Evolutionary conservation across 306 rosid species (phyloP), one percentile per base, ranked within the genome.

Genomic region (Quercus glauca): DNA sequence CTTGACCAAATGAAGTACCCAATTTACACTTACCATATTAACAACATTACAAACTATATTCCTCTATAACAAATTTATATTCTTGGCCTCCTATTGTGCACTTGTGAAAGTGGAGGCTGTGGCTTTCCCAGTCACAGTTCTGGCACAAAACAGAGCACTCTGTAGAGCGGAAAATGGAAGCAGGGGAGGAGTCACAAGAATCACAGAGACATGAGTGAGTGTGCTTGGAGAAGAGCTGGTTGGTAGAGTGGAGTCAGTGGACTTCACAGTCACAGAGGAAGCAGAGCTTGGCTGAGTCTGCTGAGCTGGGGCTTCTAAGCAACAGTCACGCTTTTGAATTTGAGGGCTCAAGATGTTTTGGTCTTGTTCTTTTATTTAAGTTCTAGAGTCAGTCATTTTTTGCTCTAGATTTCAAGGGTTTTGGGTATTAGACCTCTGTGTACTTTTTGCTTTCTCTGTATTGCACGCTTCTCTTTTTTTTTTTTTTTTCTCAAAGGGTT

Each of bases 101-200:
- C 80, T 21, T 68, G 13, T 26, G 91, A 83, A 4, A 81, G 73
- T 0, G 91, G 91, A 76, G 69, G 18, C 78, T 83, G 76, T 92
- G 97, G 9, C 60, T 82, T 67, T 91, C 96, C 98, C 98, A 93
- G 81, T 92, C 98, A 73, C 98, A 93, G 63, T 90, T 92, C 85
- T 91, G 98, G 57, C 98, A 93, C n/a, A 91, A 59, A 82, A 91
- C 93, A 79, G 90, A 86, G 83, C 81, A 55, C 26, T 91, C 97
- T 0, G 93, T 85, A 3, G 95, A 89, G 87, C 98, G 92, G 79
- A 90, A 91, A 72, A 93, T 89, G 1, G 98, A 85, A 5, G 98
- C 98, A 67, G 95, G 96, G 33, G 90, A 86, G 12, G 59, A 69
- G 63, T 88, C 80, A 61, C 98, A 93, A 20, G 81, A 82, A 73